phyloP scores from a whole-genome alignment of 805 yeast genomes.

The Yarrowia phangngaensis region DNA sequence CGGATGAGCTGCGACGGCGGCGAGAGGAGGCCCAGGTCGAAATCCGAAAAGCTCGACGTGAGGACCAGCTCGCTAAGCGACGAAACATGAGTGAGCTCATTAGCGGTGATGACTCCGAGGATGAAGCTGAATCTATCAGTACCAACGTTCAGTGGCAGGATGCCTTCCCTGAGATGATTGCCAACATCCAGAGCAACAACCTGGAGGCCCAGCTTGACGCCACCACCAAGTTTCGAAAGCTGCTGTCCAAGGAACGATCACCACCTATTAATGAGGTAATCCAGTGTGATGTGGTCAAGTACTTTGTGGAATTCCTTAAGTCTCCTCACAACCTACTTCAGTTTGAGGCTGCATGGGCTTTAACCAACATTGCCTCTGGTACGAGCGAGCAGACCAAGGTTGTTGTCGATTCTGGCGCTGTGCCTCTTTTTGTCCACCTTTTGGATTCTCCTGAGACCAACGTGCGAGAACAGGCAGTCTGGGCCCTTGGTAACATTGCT shows the following conservation, averaged over 20 bases:
- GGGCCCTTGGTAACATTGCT: constrained; percentile 99
- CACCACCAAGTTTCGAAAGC: constrained; percentile 88
- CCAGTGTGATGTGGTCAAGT: constrained; percentile 89
- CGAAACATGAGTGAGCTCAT: constrained; percentile 60
- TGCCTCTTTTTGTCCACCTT: constrained; percentile 81
- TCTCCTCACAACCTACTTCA: constrained; percentile 78
- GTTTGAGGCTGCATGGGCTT: constrained; percentile 99
- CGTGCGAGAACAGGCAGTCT: constrained; percentile 96
- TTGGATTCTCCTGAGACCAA: constrained; percentile 78
- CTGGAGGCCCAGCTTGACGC: constrained; percentile 80
- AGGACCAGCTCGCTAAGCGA: constrained; percentile 89
- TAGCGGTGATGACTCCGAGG: constrained; percentile 41
- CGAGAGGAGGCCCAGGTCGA: constrained; percentile 97
- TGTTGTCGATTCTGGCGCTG: constrained; percentile 91
- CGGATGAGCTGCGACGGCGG: constrained; percentile 95
- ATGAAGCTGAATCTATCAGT: constrained; percentile 51
- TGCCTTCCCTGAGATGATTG: constrained; percentile 83
- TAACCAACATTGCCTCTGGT: constrained; percentile 96
- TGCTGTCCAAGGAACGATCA: constrained; percentile 86
- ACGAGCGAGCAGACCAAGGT: constrained; percentile 80
- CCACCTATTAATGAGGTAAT: constrained; percentile 96
- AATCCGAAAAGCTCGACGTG: constrained; percentile 92
- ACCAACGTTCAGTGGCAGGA: constrained; percentile 46
- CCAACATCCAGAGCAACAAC: constrained; percentile 68
- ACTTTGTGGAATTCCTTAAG: constrained; percentile 79